phyloP scores from a whole-genome alignment of 768 basidiomycete species.

The Lepiota subincarnata region DNA sequence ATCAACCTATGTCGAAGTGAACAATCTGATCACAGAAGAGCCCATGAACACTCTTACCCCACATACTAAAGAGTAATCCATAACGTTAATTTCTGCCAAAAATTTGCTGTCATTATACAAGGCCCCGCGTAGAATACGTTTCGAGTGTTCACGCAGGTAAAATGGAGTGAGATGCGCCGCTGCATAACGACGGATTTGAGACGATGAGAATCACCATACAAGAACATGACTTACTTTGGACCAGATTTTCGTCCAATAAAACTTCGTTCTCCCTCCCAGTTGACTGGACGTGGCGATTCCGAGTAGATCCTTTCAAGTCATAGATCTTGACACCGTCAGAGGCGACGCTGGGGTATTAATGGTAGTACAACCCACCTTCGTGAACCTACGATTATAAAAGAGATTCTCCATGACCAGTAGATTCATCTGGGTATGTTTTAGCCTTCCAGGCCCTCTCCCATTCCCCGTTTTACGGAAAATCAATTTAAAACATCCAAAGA shows the following conservation, averaged over 20 bases:
- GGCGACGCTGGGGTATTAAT: constrained; percentile 32
- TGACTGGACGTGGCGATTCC: constrained; percentile 89
- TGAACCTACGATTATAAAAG: constrained; percentile 89
- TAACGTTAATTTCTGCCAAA: constrained; percentile 89
- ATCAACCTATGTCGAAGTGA: constrained; percentile 56
- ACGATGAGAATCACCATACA: background rate
- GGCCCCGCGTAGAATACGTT: constrained; percentile 86
- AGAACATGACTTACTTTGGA: constrained; percentile 58
- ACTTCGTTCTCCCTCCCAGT: constrained; percentile 92
- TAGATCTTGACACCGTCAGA: constrained; percentile 60
- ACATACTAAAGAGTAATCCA: constrained; percentile 96
- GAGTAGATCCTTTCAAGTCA: constrained; percentile 93
- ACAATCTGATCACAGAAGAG: background rate
- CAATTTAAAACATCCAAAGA: constrained; percentile 95
- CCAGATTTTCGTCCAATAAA: constrained; percentile 92
- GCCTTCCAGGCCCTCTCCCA: constrained; percentile 59
- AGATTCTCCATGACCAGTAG: constrained; percentile 97
- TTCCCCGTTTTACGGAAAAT: constrained; percentile 80
- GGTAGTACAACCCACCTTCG: constrained; percentile 51
- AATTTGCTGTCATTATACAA: constrained; percentile 96
- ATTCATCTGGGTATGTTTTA: constrained; percentile 89
- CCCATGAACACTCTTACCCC: constrained; percentile 40
- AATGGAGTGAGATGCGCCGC: constrained; percentile 86
- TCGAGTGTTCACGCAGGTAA: constrained; percentile 95
- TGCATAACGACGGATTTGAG: constrained; percentile 24